Percentiles rank a stretch among this genome's conserved stretches.
phyloP scores from a whole-genome alignment of 805 yeast genomes.

The Saturnispora hagleri region DNA sequence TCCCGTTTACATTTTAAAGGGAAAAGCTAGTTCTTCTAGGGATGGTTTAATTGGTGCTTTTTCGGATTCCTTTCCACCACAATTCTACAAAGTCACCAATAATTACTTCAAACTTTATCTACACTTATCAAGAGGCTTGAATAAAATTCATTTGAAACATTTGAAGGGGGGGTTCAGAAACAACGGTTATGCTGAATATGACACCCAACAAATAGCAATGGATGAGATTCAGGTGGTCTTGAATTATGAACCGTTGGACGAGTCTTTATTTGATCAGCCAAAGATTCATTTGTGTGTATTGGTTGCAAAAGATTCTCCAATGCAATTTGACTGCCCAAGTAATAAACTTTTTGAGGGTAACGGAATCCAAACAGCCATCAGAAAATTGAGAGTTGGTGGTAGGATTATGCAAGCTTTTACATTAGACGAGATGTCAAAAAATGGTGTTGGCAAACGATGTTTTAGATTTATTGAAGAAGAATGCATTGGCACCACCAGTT shows the following conservation, averaged over 20 bases:
- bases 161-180: slow-evolving; percentile 27
- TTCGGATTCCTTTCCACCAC: slow-evolving; percentile 50
- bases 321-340: slow-evolving; percentile 59
- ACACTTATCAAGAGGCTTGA: slow-evolving; percentile 48
- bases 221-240: slow-evolving; percentile 22
- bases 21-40: slow-evolving; percentile 26
- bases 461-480: slow-evolving; percentile 69
- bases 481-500: slow-evolving; percentile 42
- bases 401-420: slow-evolving; percentile 88
- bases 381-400: slow-evolving; percentile 71
- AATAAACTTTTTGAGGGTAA: slow-evolving; percentile 50
- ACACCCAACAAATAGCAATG: slow-evolving; percentile 10
- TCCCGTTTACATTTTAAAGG: slow-evolving; percentile 44
- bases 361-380: slow-evolving; percentile 57
- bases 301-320: slow-evolving; percentile 67
- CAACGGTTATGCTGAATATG: slow-evolving; percentile 28
- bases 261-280: slow-evolving; percentile 35
- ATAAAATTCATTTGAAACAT: slow-evolving; percentile 45
- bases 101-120: slow-evolving; percentile 74
- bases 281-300: slow-evolving; percentile 77
- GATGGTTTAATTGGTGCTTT: slow-evolving; percentile 36
- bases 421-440: slow-evolving; percentile 74
- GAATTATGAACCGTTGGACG: slow-evolving; percentile 44
- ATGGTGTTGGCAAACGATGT: slow-evolving; percentile 70
- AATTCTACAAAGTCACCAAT: slow-evolving; percentile 56